Base-by-base conservation (phyloP, 2,329 filamentous ascomycete genomes). In the Epichloe amarillans region DNA sequence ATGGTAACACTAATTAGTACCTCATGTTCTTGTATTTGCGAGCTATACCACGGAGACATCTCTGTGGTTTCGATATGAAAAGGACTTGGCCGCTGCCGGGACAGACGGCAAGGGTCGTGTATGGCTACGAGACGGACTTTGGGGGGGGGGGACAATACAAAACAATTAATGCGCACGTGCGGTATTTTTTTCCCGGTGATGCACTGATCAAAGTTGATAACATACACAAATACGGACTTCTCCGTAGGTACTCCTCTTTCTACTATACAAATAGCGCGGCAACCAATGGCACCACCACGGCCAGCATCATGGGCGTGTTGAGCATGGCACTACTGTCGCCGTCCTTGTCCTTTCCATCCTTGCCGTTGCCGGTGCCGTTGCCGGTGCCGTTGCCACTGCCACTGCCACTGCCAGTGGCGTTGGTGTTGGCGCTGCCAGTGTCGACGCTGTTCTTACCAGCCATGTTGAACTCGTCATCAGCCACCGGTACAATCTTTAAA, bases 401-500 rank as follows among this genome's bases (percentile, higher is more conserved):
- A 35, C 54, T 58, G 49, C 47, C 56, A 47, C 54, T 56, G 39
- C 45, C 59, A 17, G 59, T 54, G 33, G 47, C 57, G 42, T 55
- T 49, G 40, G 52, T 41, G 21, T 48, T 55, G 35, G 50, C 53
- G 33, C 54, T 63, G 49, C 63, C 64, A 38, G 66, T 69, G 41
- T 64, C 55, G 49, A 62, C 61, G 15, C 59, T 60, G 62, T 73
- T 74, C 58, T 63, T 69, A 58, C 72, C 72, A 12, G 67, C 64
- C 56, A 63, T 63, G 66, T 77, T 77, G 58, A 66, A 65, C 50
- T 69, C 63, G 52, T 73, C 65, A 39, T 71, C 64, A n/a, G 58
- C 54, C 2, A 77, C 65, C 21, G 69, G 69, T 53, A 69, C 66
- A 47, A 80, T 73, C 53, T 71, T 70, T 46, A 80, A 70, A 60